phyloP scores from a whole-genome alignment of 73 alveolate species.

The Urostyla sp. region DNA sequence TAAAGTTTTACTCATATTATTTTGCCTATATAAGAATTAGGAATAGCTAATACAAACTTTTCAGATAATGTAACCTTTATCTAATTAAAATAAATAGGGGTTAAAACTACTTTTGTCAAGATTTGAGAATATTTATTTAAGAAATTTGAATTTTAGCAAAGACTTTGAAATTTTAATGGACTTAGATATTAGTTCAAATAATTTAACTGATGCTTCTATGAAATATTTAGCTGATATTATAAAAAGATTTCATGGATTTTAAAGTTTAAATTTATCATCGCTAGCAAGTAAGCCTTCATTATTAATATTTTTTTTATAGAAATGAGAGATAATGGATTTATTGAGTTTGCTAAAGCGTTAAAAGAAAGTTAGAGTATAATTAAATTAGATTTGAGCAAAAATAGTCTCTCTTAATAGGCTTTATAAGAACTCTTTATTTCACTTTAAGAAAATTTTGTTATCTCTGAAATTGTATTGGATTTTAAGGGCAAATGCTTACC shows the following conservation, averaged over 20 bases:
- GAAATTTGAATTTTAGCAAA: slow-evolving; percentile 5
- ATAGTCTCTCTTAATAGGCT: not conserved
- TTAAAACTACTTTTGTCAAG: slow-evolving; percentile 30
- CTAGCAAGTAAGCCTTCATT: slow-evolving; percentile 23
- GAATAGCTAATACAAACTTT: slow-evolving; percentile 36
- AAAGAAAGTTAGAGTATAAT: slow-evolving; percentile 7
- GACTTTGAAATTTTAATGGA: slow-evolving; percentile 20
- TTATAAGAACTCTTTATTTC: slow-evolving; percentile 1
- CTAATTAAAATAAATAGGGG: not conserved
- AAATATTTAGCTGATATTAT: slow-evolving; percentile 47
- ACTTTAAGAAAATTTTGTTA: slow-evolving; percentile 10
- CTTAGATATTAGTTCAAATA: slow-evolving; percentile 13
- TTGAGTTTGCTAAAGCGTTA: slow-evolving; percentile 11
- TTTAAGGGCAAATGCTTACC: slow-evolving; percentile 11
- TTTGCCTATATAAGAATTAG: slow-evolving; percentile 17
- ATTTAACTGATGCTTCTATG: slow-evolving; percentile 12
- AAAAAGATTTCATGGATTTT: slow-evolving; percentile 39
- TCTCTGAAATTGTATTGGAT: slow-evolving; percentile 5
- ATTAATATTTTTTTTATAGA: too few relatives aligned
- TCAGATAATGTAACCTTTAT: slow-evolving; percentile 22
- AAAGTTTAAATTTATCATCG: not conserved
- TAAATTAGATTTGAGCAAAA: slow-evolving; percentile 18
- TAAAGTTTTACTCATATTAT: not conserved
- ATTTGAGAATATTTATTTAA: slow-evolving; percentile 30
- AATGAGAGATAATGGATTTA: slow-evolving; percentile 34